A percentile compares a stretch with the other conserved stretches of the same genome.
Conservation (phyloP, 495 filamentous ascomycete species). For the Penicillium parvum region DNA sequence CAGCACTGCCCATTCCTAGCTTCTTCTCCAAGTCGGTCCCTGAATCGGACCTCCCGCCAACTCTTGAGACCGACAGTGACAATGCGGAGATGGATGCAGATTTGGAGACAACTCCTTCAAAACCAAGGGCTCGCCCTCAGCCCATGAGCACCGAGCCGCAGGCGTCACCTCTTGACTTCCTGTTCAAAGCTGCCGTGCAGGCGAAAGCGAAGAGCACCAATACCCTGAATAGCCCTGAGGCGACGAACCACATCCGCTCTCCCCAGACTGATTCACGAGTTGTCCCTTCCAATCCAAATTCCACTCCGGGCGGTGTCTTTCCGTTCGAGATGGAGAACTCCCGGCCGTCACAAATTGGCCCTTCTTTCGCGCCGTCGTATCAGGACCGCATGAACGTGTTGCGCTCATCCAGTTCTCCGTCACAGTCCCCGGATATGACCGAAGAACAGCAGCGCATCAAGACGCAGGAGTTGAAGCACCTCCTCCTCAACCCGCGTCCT, state of each 20-base stretch:
- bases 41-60: conserved; percentile 42
- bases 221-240: conserved; percentile 42
- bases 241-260: conserved; percentile 30
- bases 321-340: conserved; percentile 61
- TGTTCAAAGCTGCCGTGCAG: conserved; percentile 81
- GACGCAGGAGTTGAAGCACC: conserved; percentile 43
- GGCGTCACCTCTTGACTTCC: conserved; percentile 77
- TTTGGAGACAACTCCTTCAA: conserved; percentile 40
- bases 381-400: conserved; percentile 60
- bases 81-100: conserved; percentile 31
- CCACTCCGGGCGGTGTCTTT: conserved; percentile 54
- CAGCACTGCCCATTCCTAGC: conserved; percentile 86
- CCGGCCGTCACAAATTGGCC: conserved; percentile 46
- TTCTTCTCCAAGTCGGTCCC: conserved; percentile 82
- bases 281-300: conserved; percentile 22
- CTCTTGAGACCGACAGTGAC: conserved; percentile 38
- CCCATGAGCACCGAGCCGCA: conserved; percentile 36
- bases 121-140: conserved; percentile 27
- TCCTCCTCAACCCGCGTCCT: conserved; percentile 44
- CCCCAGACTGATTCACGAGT: conserved; percentile 35
- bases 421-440: conserved; percentile 17
- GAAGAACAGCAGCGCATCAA: conserved; percentile 43
- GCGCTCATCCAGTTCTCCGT: conserved; percentile 27
- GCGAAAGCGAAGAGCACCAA: conserved; percentile 52
- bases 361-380: conserved; percentile 65